These are phyloP conservation scores for Geotrichum ghanense DNA, from an alignment of 805 yeast genomes.

Conservation along the genomic window DNA sequence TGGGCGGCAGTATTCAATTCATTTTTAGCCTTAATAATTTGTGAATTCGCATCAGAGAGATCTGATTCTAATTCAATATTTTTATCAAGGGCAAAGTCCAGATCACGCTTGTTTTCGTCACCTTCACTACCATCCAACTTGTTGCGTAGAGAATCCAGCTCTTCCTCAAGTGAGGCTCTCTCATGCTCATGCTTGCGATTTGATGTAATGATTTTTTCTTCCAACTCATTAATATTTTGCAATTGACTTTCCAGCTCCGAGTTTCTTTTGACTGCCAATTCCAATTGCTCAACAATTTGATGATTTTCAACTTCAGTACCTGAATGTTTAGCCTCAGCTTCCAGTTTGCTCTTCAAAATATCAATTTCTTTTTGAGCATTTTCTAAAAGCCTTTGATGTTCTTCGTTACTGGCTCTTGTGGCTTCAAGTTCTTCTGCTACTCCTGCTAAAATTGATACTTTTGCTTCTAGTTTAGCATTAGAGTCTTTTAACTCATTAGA, in stretches of 20 bases:
- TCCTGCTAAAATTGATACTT: not conserved
- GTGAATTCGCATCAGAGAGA: not conserved
- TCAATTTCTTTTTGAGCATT: not conserved
- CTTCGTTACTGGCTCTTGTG: not conserved
- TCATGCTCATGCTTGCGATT: not conserved
- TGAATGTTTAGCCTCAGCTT: not conserved
- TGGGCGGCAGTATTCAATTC: not conserved
- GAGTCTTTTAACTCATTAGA: not conserved
- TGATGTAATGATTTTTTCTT: not conserved
- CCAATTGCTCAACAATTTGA: not conserved
- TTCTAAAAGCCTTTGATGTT: not conserved
- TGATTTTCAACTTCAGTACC: not conserved
- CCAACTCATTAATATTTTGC: not conserved
- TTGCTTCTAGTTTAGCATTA: not conserved
- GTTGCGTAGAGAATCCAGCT: not conserved
- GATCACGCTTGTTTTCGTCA: not conserved
- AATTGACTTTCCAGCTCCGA: not conserved
- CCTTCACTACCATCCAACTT: not conserved
- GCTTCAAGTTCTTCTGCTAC: not conserved
- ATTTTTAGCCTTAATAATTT: not conserved
- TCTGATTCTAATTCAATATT: not conserved
- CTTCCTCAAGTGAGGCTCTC: not conserved
- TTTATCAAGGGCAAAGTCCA: constrained; percentile 1
- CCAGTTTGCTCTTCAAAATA: not conserved
- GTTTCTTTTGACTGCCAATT: not conserved